Conservation (phyloP, 2,329 filamentous ascomycete species). For the Alternaria brassicae region DNA sequence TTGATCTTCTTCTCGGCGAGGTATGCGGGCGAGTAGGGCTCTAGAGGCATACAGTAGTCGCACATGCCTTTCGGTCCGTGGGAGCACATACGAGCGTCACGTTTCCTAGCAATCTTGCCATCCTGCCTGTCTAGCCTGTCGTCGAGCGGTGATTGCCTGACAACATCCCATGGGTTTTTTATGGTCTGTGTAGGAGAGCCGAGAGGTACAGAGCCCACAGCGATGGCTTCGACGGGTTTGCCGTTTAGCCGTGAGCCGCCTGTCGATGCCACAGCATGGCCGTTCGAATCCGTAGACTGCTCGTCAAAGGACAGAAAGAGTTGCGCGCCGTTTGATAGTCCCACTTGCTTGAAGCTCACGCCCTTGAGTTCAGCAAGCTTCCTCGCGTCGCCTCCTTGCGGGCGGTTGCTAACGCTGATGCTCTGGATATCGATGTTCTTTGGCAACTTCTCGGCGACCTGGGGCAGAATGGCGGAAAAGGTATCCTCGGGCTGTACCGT, state of each 20-base stretch:
- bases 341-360: conserved; percentile 64
- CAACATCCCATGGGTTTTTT: conserved; percentile 91
- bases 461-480: conserved; percentile 66
- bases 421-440: conserved; percentile 62
- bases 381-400: conserved; percentile 65
- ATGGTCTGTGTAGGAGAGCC: conserved; percentile 67
- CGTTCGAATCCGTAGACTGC: conserved; percentile 60
- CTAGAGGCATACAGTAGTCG: conserved; percentile 96
- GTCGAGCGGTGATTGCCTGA: conserved; percentile 87
- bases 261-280: conserved; percentile 47
- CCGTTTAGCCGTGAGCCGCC: conserved; percentile 76
- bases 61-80: conserved; percentile 99
- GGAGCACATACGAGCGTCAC: conserved; percentile 86
- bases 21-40: conserved; percentile 90
- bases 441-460: conserved; percentile 68
- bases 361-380: conserved; percentile 60
- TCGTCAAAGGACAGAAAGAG: conserved; percentile 85
- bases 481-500: conserved; percentile 76
- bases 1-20: conserved; percentile 98
- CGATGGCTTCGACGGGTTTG: conserved; percentile 72
- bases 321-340: conserved; percentile 80
- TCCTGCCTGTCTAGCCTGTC: conserved; percentile 84
- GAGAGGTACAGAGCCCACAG: conserved; percentile 68
- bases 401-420: conserved; percentile 66
- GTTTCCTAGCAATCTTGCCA: conserved; percentile 83